phyloP scores from a whole-genome alignment of 805 yeast species.

The Teunomyces tritomae region DNA sequence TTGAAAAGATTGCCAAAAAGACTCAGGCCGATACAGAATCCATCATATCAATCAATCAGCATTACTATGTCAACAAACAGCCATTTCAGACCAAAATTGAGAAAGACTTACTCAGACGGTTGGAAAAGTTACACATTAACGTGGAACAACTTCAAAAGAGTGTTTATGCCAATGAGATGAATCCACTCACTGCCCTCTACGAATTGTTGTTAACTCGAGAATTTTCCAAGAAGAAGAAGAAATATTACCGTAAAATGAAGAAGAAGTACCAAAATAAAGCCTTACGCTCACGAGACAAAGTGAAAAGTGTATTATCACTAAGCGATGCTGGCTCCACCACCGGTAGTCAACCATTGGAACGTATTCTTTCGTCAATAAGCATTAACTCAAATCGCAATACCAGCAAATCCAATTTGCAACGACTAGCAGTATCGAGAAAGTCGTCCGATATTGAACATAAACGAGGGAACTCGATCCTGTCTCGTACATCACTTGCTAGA shows the following conservation, averaged over 20 bases:
- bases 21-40: slow-evolving; percentile 33
- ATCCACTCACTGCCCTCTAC: slow-evolving; percentile 74
- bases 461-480: slow-evolving; percentile 13
- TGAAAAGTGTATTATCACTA: slow-evolving; percentile 35
- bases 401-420: slow-evolving; percentile 7
- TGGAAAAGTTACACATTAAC: slow-evolving; percentile 64
- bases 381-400: slow-evolving; percentile 22
- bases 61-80: slow-evolving; percentile 26
- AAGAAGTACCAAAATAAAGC: slow-evolving; percentile 31
- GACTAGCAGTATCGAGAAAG: slow-evolving; percentile 5
- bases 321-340: slow-evolving; percentile 25
- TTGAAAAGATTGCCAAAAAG: slow-evolving; percentile 15
- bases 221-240: slow-evolving; percentile 30
- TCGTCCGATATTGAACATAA: slow-evolving; percentile 5
- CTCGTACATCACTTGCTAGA: slow-evolving; percentile 8
- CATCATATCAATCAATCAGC: slow-evolving; percentile 37
- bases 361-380: slow-evolving; percentile 37
- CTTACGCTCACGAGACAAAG: slow-evolving; percentile 30
- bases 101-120: slow-evolving; percentile 54
- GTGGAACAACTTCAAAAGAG: slow-evolving; percentile 56
- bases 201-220: slow-evolving; percentile 60
- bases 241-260: slow-evolving; percentile 28
- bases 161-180: slow-evolving; percentile 59
- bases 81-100: slow-evolving; percentile 64
- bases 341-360: slow-evolving; percentile 35